phyloP scores from a whole-genome alignment of 306 rosid species.

The Quercus alba region DNA sequence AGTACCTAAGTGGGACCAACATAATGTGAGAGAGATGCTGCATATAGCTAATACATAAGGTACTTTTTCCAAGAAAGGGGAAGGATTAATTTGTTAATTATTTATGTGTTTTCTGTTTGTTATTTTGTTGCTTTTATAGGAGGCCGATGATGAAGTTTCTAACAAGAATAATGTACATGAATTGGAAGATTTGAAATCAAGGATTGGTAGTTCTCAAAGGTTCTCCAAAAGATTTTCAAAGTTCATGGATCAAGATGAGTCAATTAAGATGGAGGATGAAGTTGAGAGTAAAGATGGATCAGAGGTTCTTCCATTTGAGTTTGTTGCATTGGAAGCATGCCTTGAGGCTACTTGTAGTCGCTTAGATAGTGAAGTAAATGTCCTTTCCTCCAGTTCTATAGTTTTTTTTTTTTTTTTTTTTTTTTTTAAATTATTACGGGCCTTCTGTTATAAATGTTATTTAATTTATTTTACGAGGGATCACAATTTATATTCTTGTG shows the following conservation, averaged over 20 bases:
- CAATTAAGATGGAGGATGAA: constrained; percentile 11
- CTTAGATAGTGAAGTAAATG: constrained; percentile 61
- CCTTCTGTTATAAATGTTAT: not conserved
- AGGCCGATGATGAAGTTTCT: constrained; percentile 37
- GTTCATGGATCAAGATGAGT: constrained; percentile 13
- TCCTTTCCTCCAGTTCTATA: not conserved
- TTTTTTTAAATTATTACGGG: no score
- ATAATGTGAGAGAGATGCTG: no score
- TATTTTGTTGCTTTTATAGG: constrained; percentile 27
- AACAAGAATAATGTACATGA: constrained; percentile 43
- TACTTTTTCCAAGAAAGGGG: not conserved
- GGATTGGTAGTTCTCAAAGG: constrained; percentile 31
- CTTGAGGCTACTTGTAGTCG: constrained; percentile 77
- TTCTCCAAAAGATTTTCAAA: constrained; percentile 24
- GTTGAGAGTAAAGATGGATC: constrained; percentile 34
- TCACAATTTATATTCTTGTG: no score
- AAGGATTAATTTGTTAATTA: not conserved
- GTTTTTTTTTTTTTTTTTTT: not conserved
- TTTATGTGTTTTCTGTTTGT: not conserved
- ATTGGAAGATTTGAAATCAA: constrained; percentile 41
- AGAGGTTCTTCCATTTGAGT: constrained; percentile 55
- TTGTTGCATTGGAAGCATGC: constrained; percentile 71
- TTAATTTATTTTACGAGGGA: not conserved
- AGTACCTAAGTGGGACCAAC: no score
- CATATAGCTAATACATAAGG: no score